A percentile compares a stretch with the other conserved stretches of the same genome.
phyloP scores from a whole-genome alignment of 2,329 filamentous ascomycete species.

The Lachnellula suecica region DNA sequence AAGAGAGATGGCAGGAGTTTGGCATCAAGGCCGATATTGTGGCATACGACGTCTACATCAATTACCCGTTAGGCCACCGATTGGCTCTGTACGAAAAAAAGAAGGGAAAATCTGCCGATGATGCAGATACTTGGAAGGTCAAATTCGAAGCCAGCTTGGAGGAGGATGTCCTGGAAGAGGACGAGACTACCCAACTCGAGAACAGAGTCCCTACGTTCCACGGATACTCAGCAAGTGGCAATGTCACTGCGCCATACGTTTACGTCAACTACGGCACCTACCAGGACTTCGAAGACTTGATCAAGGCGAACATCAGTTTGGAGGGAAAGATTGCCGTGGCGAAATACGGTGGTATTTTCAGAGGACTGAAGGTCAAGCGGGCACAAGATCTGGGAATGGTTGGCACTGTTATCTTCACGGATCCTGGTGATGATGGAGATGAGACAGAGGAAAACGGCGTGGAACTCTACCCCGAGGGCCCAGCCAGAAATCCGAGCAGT shows the following conservation, averaged over 20 bases:
- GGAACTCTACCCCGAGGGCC: constrained; percentile 78
- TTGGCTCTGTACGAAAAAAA: constrained; percentile 62
- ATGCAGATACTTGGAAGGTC: constrained; percentile 55
- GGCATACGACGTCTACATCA: constrained; percentile 75
- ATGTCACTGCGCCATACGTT: constrained; percentile 84
- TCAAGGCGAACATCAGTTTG: constrained; percentile 71
- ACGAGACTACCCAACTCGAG: constrained; percentile 71
- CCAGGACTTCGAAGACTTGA: constrained; percentile 79
- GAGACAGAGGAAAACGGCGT: constrained; percentile 80
- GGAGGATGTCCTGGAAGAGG: constrained; percentile 82
- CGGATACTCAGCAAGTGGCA: constrained; percentile 88
- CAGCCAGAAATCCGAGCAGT: constrained; percentile 82
- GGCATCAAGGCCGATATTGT: constrained; percentile 64
- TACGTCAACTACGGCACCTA: constrained; percentile 92
- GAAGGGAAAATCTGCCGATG: constrained; percentile 39
- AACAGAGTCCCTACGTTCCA: constrained; percentile 88
- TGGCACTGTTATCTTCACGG: constrained; percentile 80
- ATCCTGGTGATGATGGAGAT: constrained; percentile 85
- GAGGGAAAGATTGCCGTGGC: constrained; percentile 83
- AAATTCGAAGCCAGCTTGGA: constrained; percentile 78
- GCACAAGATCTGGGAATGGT: constrained; percentile 89
- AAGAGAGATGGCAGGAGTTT: constrained; percentile 70
- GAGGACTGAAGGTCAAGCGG: constrained; percentile 88
- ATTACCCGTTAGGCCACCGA: constrained; percentile 72
- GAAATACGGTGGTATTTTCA: constrained; percentile 84